Conservation (phyloP, 2,329 filamentous ascomycete species). For the Calonectria honghensis region DNA sequence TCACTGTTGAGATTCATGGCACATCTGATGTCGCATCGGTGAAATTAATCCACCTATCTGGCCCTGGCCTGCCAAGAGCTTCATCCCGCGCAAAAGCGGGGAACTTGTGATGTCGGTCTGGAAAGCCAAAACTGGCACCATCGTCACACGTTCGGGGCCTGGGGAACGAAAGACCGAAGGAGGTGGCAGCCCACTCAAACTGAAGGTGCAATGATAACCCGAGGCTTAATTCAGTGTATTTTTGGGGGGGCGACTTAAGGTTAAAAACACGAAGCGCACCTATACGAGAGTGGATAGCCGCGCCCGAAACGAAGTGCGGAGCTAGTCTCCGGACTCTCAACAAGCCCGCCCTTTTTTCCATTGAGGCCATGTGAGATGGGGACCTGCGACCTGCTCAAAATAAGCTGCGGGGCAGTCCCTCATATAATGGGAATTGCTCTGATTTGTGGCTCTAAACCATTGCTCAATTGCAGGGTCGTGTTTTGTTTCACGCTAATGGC, state of each 20-base stretch:
- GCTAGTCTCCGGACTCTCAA: conserved; percentile 2
- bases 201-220: conserved; percentile 6
- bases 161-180: neutral
- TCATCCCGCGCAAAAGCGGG: neutral
- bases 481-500: conserved; percentile 14
- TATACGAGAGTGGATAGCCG: neutral
- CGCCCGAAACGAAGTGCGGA: conserved; percentile 21
- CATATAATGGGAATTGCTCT: neutral
- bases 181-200: neutral
- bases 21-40: conserved; percentile 5
- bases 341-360: neutral
- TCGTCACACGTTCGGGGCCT: conserved; percentile 5
- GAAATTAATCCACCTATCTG: conserved; percentile 23
- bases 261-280: conserved; percentile 14
- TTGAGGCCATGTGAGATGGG: neutral
- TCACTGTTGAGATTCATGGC: conserved; percentile 1
- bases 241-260: neutral
- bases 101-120: neutral
- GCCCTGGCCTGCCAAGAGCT: neutral
- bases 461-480: neutral
- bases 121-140: neutral
- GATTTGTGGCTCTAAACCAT: conserved; percentile 10
- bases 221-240: neutral
- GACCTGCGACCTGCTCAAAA: neutral
- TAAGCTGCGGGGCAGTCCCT: neutral